Evolutionary conservation across 345 rosid species (phyloP).

Genomic region (Hevea brasiliensis): DNA sequence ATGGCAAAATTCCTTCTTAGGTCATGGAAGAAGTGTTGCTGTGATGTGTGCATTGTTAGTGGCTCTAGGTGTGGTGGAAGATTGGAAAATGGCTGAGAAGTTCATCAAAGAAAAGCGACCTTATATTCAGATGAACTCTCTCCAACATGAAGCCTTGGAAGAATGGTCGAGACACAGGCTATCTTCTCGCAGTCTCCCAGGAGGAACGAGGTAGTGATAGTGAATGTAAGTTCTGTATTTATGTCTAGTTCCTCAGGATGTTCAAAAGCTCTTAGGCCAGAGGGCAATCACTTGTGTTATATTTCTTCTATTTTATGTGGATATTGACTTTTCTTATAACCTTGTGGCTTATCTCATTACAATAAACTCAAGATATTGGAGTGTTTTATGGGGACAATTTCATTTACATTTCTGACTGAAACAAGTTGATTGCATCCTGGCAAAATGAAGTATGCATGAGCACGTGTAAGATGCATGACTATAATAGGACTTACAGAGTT

Average conservation of each 20-base stretch:
- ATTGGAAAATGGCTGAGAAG: constrained; percentile 67
- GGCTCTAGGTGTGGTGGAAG: constrained; percentile 55
- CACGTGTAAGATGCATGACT: too few relatives aligned
- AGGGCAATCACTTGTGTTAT: too few relatives aligned
- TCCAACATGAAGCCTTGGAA: constrained; percentile 50
- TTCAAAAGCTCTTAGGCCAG: too few relatives aligned
- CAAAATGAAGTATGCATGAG: too few relatives aligned
- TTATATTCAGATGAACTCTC: constrained; percentile 49
- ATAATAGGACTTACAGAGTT: too few relatives aligned
- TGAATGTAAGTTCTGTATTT: constrained; percentile 5
- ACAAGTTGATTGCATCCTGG: too few relatives aligned
- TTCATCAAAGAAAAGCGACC: constrained; percentile 51
- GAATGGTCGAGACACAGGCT: constrained; percentile 60
- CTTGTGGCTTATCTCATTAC: too few relatives aligned
- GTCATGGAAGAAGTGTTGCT: constrained; percentile 81
- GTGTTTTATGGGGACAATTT: too few relatives aligned
- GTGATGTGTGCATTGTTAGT: constrained; percentile 64
- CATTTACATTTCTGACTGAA: too few relatives aligned
- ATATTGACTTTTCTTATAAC: too few relatives aligned
- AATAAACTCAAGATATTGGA: too few relatives aligned
- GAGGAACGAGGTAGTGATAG: constrained; percentile 18
- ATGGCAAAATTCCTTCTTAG: constrained; percentile 27
- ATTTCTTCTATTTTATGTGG: too few relatives aligned
- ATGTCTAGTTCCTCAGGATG: constrained; percentile 2
- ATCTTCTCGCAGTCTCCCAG: constrained; percentile 22